phyloP scores from a whole-genome alignment of 345 rosid species.

The Salix exigua region DNA sequence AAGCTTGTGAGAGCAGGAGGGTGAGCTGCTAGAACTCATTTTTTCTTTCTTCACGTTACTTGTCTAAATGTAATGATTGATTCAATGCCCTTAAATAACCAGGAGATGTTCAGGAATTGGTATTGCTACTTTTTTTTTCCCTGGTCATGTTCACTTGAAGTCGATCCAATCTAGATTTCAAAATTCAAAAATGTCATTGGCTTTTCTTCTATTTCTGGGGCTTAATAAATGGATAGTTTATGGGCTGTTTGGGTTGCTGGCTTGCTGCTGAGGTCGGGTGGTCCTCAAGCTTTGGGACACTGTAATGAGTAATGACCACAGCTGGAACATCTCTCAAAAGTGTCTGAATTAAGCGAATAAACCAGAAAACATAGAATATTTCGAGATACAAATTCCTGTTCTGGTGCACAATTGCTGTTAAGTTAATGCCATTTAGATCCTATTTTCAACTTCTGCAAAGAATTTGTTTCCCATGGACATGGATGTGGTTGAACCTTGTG shows the following conservation, averaged over 20 bases:
- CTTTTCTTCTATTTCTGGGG: neutral
- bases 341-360: too few relatives aligned
- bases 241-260: neutral
- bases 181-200: neutral
- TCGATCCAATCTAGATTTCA: neutral
- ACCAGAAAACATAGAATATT: too few relatives aligned
- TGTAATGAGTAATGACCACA: neutral
- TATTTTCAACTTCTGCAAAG: too few relatives aligned
- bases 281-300: neutral
- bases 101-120: neutral
- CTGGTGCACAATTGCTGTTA: too few relatives aligned
- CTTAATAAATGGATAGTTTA: neutral
- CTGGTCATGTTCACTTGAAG: neutral
- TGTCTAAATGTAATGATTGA: neutral
- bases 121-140: neutral
- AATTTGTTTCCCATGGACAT: too few relatives aligned
- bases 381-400: too few relatives aligned
- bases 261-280: neutral
- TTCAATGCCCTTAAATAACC: neutral
- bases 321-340: neutral
- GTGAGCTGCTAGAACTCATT: constrained; percentile 41
- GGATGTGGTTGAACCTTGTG: too few relatives aligned
- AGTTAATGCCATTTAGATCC: too few relatives aligned
- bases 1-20: constrained; percentile 84
- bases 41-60: neutral